Base-by-base conservation (phyloP, 257 asterid species). In the Cynanchum wilfordii region DNA sequence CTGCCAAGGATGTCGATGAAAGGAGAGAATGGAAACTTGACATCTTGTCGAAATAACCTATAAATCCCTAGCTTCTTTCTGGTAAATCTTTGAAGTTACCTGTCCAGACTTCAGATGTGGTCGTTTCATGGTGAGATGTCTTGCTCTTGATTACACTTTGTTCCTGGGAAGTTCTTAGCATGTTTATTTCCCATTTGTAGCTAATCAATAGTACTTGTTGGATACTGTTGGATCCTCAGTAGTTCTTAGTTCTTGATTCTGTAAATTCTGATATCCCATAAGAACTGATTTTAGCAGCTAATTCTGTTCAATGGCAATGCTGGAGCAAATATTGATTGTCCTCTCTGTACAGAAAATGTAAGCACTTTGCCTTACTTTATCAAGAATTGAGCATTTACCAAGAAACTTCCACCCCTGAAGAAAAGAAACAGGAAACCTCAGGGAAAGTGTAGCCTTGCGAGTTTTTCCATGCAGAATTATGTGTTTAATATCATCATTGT, bases 21-120 rank as follows among this genome's bases (percentile, higher is more conserved):
- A 36, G 69, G 50, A 64, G 17, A 64, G 69, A 64, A 64, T 64
- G 69, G 69, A 19, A 19, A 36, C 10, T 36, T 19, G 49, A 64
- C 36, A 7, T 8, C 10, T 64, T 64, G 25, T 36, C 68, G 1
- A 63, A 63, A 38, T 63, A 36, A 63, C 50, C 19, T 22, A 27
- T 62, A 5, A 16, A 3, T 4, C 10, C 67, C 42, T 29, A 16
- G 16, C 66, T 24, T 12, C 33, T 33, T 33, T 33, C 0, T 25
- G 65, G 40, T 27, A 29, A 29, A 60, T 15, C 7, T 59, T 60
- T n/a, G 30, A 12, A 58, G 27, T 59, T 9, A 59, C 42, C 16
- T 4, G 1, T 27, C 38, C 3, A 33, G 38, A 33, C 38, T 2
- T 5, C 10, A 29, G 5, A 12, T 19, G 0, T 29, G 16, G 64